phyloP scores from a whole-genome alignment of 139 green algal species.

The Chlamydomonas sp. region DNA sequence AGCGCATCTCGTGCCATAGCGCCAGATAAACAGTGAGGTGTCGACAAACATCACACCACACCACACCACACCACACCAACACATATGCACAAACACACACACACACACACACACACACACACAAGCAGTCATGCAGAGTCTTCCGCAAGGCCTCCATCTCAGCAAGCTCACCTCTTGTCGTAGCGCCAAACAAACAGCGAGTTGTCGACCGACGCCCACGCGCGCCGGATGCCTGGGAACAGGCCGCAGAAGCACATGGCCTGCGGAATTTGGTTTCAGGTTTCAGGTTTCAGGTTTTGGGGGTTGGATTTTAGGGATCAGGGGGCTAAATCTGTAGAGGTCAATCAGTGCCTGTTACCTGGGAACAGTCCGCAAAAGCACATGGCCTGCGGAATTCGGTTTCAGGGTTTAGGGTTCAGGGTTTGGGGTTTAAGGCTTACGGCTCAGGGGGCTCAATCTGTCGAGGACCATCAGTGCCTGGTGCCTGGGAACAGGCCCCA shows the following conservation, averaged over 20 bases:
- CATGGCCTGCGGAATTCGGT: too few species aligned
- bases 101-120: too few species aligned
- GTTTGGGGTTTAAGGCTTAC: too few species aligned
- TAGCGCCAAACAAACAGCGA: constrained; percentile 14
- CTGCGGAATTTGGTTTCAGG: too few species aligned
- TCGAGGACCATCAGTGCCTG: constrained; percentile 40
- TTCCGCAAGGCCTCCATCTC: too few species aligned
- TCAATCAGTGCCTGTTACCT: constrained; percentile 52
- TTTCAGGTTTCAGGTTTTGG: too few species aligned
- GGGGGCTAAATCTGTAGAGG: too few species aligned
- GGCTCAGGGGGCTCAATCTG: too few species aligned
- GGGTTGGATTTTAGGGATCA: too few species aligned
- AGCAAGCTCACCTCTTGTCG: constrained; percentile 10
- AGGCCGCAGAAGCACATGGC: constrained; percentile 85
- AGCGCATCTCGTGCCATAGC: not conserved
- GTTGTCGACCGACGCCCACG: constrained; percentile 24
- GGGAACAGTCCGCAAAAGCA: constrained; percentile 89
- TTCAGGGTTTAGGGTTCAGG: too few species aligned
- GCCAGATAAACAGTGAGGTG: not conserved
- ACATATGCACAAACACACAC: not conserved
- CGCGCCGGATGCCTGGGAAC: constrained; percentile 72
- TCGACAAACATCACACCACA: not conserved
- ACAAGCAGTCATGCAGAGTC: too few species aligned
- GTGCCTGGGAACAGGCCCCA: constrained; percentile 83
- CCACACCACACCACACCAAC: not conserved